These are phyloP conservation scores for Zygosaccharomyces siamensis DNA, from an alignment of 805 yeast genomes.

Conservation along the genomic window DNA sequence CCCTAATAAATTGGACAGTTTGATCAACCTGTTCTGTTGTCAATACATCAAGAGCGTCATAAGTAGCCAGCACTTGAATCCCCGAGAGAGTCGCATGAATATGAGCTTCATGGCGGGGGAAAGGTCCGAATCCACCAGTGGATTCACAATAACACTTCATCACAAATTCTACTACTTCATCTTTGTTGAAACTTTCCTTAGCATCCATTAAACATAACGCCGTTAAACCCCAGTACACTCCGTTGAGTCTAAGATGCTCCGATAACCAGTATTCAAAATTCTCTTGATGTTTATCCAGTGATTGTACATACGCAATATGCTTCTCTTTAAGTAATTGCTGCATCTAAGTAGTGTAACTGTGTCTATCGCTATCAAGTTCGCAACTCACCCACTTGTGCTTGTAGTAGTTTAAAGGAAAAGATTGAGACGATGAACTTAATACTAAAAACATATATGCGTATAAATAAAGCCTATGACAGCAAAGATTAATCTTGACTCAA, in stretches of 20 bases:
- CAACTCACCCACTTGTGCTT: background rate
- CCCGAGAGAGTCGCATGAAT: conserved; percentile 81
- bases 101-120: conserved; percentile 87
- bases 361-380: background rate
- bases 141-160: conserved; percentile 53
- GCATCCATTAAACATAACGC: conserved; percentile 61
- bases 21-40: conserved; percentile 29
- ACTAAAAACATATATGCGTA: background rate
- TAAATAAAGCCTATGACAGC: conserved; percentile 3
- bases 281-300: conserved; percentile 50
- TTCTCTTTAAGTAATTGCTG: conserved; percentile 36
- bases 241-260: conserved; percentile 86
- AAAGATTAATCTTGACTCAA: conserved; percentile 13
- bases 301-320: conserved; percentile 54
- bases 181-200: conserved; percentile 51
- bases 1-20: conserved; percentile 37
- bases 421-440: background rate
- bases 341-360: background rate
- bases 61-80: conserved; percentile 68
- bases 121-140: conserved; percentile 84
- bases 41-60: conserved; percentile 50
- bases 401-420: background rate
- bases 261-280: conserved; percentile 79
- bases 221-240: conserved; percentile 91
- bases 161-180: conserved; percentile 65